Evolutionary conservation across 2,329 filamentous ascomycete genomes (phyloP).

Genomic region (Colletotrichum melonis): DNA sequence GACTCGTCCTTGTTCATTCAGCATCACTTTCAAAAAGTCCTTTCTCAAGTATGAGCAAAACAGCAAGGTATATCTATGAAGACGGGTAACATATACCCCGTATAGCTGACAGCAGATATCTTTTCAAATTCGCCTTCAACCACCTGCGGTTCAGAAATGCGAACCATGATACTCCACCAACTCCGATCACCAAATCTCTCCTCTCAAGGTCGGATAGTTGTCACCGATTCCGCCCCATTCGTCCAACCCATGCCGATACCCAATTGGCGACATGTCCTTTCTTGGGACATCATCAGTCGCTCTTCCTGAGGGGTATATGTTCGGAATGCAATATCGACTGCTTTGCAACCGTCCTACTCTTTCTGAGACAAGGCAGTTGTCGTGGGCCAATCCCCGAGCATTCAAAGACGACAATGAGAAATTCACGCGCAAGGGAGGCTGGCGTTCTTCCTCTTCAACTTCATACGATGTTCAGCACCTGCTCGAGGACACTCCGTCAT

Average conservation of each 20-base stretch:
- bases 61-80: constrained; percentile 23
- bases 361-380: not conserved
- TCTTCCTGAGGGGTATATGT: not conserved
- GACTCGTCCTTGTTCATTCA: not conserved
- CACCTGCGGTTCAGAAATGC: not conserved
- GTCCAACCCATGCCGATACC: constrained; percentile 5
- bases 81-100: constrained; percentile 2
- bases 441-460: not conserved
- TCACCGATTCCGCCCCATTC: not conserved
- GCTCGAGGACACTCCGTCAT: not conserved
- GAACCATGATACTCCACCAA: constrained; percentile 21
- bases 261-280: constrained; percentile 25
- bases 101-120: constrained; percentile 13
- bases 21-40: not conserved
- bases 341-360: not conserved
- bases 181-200: constrained; percentile 18
- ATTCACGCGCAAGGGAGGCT: not conserved
- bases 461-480: not conserved
- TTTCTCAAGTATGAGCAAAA: not conserved
- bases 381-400: not conserved
- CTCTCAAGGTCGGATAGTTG: not conserved
- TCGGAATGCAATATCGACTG: not conserved
- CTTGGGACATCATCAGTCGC: constrained; percentile 31
- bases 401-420: not conserved
- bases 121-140: constrained; percentile 24